phyloP scores from a whole-genome alignment of 371 early-diverging fungal species.

The Blakeslea trispora region DNA sequence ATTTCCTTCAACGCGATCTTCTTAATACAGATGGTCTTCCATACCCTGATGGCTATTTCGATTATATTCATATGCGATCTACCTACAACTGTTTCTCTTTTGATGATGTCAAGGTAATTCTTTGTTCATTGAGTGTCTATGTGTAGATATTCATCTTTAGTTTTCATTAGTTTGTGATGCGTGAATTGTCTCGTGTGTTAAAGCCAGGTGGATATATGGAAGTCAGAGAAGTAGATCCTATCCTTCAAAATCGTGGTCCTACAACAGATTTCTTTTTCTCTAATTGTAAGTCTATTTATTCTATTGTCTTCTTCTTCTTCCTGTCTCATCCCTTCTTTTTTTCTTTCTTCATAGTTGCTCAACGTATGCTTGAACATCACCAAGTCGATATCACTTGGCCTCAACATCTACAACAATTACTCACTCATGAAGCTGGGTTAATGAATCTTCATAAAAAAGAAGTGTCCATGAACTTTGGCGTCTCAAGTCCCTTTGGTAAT shows the following conservation, averaged over 20 bases:
- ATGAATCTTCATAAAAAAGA: slow-evolving; percentile 41
- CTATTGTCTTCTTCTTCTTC: no score
- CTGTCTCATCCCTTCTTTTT: no score
- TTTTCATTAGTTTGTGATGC: slow-evolving; percentile 26
- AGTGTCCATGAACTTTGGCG: slow-evolving; percentile 23
- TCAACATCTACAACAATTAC: slow-evolving; percentile 20
- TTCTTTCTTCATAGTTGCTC: slow-evolving; percentile 6
- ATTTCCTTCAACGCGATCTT: slow-evolving; percentile 51
- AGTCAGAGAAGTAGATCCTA: slow-evolving; percentile 54
- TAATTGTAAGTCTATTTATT: background rate
- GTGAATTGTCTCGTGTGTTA: slow-evolving; percentile 38
- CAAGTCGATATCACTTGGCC: slow-evolving; percentile 38
- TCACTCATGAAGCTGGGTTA: slow-evolving; percentile 23
- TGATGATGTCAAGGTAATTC: slow-evolving; percentile 38
- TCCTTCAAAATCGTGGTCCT: slow-evolving; percentile 54
- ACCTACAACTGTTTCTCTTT: slow-evolving; percentile 40
- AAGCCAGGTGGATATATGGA: slow-evolving; percentile 62
- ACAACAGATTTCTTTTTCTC: slow-evolving; percentile 29
- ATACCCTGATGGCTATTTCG: slow-evolving; percentile 55
- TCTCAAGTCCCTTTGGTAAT: slow-evolving; percentile 17
- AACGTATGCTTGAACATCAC: slow-evolving; percentile 10
- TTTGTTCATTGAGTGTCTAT: no score
- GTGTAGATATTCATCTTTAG: no score
- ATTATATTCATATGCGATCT: slow-evolving; percentile 56
- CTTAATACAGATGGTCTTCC: slow-evolving; percentile 46